phyloP scores from a whole-genome alignment of 2,329 filamentous ascomycete genomes.

The Penicillium sp. region DNA sequence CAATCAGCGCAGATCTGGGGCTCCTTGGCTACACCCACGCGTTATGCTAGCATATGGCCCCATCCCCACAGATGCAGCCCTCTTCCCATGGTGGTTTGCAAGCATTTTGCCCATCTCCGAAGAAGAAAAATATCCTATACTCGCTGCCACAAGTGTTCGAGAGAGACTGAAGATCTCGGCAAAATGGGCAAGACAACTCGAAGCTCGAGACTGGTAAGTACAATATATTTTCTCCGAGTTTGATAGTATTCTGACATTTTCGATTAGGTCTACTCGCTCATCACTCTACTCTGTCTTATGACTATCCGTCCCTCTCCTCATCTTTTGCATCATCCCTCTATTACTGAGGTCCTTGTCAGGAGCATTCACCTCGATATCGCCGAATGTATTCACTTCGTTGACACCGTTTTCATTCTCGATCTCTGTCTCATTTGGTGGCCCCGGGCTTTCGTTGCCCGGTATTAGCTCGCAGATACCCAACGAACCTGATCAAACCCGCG shows the following conservation, averaged over 20 bases:
- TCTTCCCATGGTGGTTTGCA: slow-evolving; percentile 89
- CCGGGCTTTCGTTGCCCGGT: slow-evolving; percentile 7
- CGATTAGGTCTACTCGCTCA: slow-evolving; percentile 30
- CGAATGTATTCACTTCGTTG: slow-evolving; percentile 31
- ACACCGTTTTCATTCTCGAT: slow-evolving; percentile 38
- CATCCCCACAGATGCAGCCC: slow-evolving; percentile 69
- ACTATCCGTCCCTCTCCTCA: slow-evolving; percentile 42
- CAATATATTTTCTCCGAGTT: background rate
- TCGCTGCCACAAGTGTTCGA: slow-evolving; percentile 71
- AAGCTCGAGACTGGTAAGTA: slow-evolving; percentile 68
- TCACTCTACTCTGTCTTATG: slow-evolving; percentile 42
- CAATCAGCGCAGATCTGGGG: slow-evolving; percentile 65
- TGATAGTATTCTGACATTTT: slow-evolving; percentile 10
- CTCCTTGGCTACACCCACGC: slow-evolving; percentile 70
- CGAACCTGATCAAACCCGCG: background rate
- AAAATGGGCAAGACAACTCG: slow-evolving; percentile 71
- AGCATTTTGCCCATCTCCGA: slow-evolving; percentile 75
- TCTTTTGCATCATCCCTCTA: slow-evolving; percentile 31
- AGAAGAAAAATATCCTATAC: slow-evolving; percentile 72
- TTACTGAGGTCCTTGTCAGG: slow-evolving; percentile 24
- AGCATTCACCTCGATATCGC: slow-evolving; percentile 21
- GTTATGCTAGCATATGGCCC: slow-evolving; percentile 73
- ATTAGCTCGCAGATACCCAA: slow-evolving; percentile 2
- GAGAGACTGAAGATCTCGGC: slow-evolving; percentile 80
- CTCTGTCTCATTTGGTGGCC: slow-evolving; percentile 32